Evolutionary conservation across 768 basidiomycete genomes (phyloP).

Genomic region (Tylopilus sp.): DNA sequence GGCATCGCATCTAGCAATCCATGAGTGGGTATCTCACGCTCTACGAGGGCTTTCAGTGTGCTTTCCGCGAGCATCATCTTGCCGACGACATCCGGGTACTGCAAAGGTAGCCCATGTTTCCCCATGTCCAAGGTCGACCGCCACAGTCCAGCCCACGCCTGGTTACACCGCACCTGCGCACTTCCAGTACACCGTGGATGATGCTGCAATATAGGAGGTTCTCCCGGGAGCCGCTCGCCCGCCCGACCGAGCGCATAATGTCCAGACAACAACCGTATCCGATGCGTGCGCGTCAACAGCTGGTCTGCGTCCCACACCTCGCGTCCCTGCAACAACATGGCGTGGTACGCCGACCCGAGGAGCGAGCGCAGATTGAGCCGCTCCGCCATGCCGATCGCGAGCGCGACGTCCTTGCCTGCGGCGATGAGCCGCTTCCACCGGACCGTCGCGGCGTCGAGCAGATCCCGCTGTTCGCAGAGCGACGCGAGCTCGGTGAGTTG

Average conservation of each 20-base stretch:
- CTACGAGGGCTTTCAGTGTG: slow-evolving; percentile 43
- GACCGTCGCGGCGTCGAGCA: slow-evolving; percentile 39
- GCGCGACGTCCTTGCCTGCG: slow-evolving; percentile 43
- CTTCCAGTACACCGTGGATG: slow-evolving; percentile 38
- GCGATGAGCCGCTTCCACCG: slow-evolving; percentile 49
- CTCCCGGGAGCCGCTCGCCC: slow-evolving; percentile 42
- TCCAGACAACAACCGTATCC: slow-evolving; percentile 50
- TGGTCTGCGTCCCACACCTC: slow-evolving; percentile 46
- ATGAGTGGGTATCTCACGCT: slow-evolving; percentile 39
- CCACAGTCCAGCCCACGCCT: slow-evolving; percentile 47
- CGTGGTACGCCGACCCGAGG: slow-evolving; percentile 49
- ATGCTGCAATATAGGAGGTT: slow-evolving; percentile 43
- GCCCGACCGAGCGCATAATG: slow-evolving; percentile 46
- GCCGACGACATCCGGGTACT: slow-evolving; percentile 43
- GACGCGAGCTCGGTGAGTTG: slow-evolving; percentile 52
- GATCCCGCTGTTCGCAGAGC: slow-evolving; percentile 44
- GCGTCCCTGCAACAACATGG: slow-evolving; percentile 50
- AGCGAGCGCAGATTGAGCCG: slow-evolving; percentile 44
- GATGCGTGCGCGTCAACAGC: slow-evolving; percentile 45
- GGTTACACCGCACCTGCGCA: slow-evolving; percentile 40
- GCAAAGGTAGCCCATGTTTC: slow-evolving; percentile 38
- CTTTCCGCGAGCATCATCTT: slow-evolving; percentile 47
- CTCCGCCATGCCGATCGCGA: slow-evolving; percentile 46
- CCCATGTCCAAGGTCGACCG: slow-evolving; percentile 39
- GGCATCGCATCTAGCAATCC: slow-evolving; percentile 42